Percentiles rank a stretch among this genome's conserved stretches.
Conservation (phyloP, 345 rosid species). For the Populus ilicifolia region DNA sequence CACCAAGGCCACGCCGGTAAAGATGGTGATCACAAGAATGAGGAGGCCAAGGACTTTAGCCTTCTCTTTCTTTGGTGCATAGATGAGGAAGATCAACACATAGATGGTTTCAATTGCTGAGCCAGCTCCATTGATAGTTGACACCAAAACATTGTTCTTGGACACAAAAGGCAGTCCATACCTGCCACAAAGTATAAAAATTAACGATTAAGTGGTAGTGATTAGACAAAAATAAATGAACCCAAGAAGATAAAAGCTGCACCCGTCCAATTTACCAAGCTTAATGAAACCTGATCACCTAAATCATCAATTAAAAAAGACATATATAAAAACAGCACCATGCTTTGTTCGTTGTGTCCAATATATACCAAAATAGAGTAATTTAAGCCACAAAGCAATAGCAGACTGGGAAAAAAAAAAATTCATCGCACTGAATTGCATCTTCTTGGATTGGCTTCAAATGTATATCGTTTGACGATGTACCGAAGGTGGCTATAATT, state of each 20-base stretch:
- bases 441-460: not conserved
- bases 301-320: not conserved
- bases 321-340: not conserved
- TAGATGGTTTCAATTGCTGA: constrained; percentile 61
- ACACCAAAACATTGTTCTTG: constrained; percentile 64
- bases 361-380: not conserved
- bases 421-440: not conserved
- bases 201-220: not conserved
- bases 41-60: constrained; percentile 63
- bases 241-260: not conserved
- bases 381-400: not conserved
- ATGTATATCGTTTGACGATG: not conserved
- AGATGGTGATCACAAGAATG: constrained; percentile 43
- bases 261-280: not conserved
- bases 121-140: constrained; percentile 83
- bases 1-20: constrained; percentile 53
- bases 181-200: constrained; percentile 31
- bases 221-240: not conserved
- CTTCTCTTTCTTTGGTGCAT: constrained; percentile 73
- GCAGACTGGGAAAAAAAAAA: not conserved
- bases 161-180: constrained; percentile 94
- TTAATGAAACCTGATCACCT: not conserved
- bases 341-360: not conserved
- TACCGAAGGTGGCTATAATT: not conserved
- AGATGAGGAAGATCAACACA: constrained; percentile 58